Evolutionary conservation across 176 grass and related monocot genomes (phyloP).

Genomic region (Stipa capillata): DNA sequence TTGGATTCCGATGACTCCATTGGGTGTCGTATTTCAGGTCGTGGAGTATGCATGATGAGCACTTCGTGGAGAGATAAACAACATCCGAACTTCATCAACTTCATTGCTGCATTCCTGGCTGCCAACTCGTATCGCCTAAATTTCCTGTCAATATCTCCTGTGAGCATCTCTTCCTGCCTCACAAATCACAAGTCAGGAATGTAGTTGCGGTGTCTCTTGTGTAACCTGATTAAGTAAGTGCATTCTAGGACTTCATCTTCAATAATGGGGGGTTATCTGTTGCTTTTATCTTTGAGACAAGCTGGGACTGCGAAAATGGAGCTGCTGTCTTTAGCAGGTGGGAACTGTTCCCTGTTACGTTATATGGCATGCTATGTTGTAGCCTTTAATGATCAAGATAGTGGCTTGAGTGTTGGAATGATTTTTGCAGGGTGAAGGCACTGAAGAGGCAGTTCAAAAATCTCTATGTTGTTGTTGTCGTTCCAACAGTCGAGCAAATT

Average conservation of each 20-base stretch:
- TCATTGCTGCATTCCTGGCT: conserved; percentile 45
- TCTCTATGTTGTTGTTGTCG: conserved; percentile 51
- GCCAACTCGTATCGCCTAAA: conserved; percentile 63
- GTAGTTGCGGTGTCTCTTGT: no score
- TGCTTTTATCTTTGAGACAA: conserved; percentile 61
- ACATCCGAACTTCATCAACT: conserved; percentile 46
- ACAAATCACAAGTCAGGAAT: no score
- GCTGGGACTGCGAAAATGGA: conserved; percentile 45
- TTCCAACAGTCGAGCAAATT: conserved; percentile 56
- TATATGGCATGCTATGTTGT: no score
- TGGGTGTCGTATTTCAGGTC: no score
- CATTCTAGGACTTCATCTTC: no score
- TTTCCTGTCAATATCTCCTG: conserved; percentile 43
- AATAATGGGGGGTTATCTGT: no score
- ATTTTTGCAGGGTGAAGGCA: conserved; percentile 54
- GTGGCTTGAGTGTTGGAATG: no score
- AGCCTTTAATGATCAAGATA: no score
- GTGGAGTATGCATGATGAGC: conserved; percentile 71
- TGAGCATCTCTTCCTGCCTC: no score
- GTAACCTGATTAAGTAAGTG: no score
- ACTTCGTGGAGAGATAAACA: conserved; percentile 62
- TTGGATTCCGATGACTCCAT: no score
- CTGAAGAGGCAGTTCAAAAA: conserved; percentile 67
- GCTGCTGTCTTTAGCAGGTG: conserved; percentile 31
- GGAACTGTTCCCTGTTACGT: no score